Percentiles rank a stretch among this genome's conserved stretches.
Conservation (phyloP, 352 stramenopile species). For the Phytopythium helicoides region DNA sequence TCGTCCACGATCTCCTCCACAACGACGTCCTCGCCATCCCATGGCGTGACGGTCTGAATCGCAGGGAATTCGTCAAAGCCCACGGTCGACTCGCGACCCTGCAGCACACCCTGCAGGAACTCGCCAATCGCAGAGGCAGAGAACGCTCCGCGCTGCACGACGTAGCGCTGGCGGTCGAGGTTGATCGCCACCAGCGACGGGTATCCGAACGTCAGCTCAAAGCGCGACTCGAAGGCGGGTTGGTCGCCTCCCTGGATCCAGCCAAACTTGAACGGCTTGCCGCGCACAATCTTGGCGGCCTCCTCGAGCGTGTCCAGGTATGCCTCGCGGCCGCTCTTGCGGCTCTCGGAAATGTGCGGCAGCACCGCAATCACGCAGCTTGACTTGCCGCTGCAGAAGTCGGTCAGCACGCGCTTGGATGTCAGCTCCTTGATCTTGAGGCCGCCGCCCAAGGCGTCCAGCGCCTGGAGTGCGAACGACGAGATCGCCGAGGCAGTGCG, state of each 20-base stretch:
- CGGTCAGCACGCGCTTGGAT: slow-evolving; percentile 54
- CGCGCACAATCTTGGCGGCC: slow-evolving; percentile 81
- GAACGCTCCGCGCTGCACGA: slow-evolving; percentile 80
- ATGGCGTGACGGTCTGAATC: slow-evolving; percentile 64
- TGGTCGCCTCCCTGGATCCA: slow-evolving; percentile 92
- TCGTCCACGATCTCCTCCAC: slow-evolving; percentile 73
- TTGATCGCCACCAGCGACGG: slow-evolving; percentile 89
- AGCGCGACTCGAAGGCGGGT: slow-evolving; percentile 73
- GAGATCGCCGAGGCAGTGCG: slow-evolving; percentile 85
- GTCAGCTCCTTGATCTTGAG: slow-evolving; percentile 82
- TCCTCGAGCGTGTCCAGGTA: slow-evolving; percentile 84
- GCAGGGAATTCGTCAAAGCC: slow-evolving; percentile 57
- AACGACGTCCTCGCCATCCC: slow-evolving; percentile 83
- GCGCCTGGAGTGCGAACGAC: slow-evolving; percentile 62
- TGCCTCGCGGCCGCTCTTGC: slow-evolving; percentile 76
- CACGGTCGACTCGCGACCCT: slow-evolving; percentile 62
- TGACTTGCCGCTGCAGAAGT: slow-evolving; percentile 85
- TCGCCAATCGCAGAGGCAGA: slow-evolving; percentile 58
- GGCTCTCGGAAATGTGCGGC: slow-evolving; percentile 88
- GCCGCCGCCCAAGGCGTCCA: slow-evolving; percentile 70
- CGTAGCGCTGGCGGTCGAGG: slow-evolving; percentile 79
- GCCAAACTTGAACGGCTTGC: slow-evolving; percentile 90
- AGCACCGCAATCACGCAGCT: slow-evolving; percentile 90
- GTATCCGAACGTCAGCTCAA: slow-evolving; percentile 91
- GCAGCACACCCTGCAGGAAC: slow-evolving; percentile 74